Percentiles rank a stretch among this genome's conserved stretches.
Evolutionary conservation across 305 asterid genomes (phyloP).

Genomic region (Fraxinus nigra): DNA sequence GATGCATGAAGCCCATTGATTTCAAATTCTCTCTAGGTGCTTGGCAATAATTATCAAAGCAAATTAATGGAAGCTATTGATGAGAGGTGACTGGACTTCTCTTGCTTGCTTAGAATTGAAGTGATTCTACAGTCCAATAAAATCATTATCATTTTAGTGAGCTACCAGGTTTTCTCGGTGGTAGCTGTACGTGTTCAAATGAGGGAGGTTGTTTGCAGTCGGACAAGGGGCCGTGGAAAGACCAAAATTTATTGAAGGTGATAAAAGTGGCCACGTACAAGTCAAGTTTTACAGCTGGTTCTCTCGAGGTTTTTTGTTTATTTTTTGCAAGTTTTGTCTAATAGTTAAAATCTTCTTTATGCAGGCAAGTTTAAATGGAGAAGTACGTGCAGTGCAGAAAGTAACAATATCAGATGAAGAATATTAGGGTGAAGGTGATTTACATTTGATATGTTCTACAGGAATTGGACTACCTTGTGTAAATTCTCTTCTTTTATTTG

Average conservation of each 20-base stretch:
- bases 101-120: not conserved
- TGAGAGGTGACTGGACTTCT: conserved; percentile 45
- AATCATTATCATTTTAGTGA: conserved; percentile 38
- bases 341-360: not conserved
- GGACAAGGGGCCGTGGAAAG: conserved; percentile 82
- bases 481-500: not conserved
- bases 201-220: conserved; percentile 73
- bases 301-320: not conserved
- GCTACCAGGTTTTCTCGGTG: conserved; percentile 73
- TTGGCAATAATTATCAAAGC: conserved; percentile 58
- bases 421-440: conserved; percentile 21
- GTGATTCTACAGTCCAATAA: conserved; percentile 15
- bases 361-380: conserved; percentile 25
- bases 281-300: not conserved
- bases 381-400: conserved; percentile 22
- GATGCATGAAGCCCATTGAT: not conserved
- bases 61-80: conserved; percentile 66
- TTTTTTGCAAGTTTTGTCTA: not conserved
- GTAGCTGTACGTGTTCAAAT: conserved; percentile 59
- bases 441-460: not conserved
- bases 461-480: not conserved
- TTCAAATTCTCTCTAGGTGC: conserved; percentile 42
- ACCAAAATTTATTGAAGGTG: conserved; percentile 45
- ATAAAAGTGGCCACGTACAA: not conserved
- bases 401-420: conserved; percentile 23